Evolutionary conservation across 805 yeast species (phyloP).

Genomic region (Hanseniaspora meyeri): DNA sequence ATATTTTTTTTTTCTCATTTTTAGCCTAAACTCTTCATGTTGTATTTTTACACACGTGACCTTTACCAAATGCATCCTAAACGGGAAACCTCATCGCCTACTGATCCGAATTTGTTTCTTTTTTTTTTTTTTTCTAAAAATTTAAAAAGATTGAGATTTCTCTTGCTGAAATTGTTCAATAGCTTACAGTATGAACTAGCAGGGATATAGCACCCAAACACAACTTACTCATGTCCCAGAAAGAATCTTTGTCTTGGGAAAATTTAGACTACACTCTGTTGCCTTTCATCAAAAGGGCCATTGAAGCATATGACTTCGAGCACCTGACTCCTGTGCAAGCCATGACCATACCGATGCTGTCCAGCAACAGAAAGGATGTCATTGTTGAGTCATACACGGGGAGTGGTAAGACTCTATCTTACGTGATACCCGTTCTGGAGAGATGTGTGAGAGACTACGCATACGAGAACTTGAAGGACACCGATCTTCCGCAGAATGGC

Average conservation of each 20-base stretch:
- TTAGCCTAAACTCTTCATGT: too few species aligned
- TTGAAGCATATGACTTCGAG: slow-evolving; percentile 60
- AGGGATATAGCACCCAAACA: neutral
- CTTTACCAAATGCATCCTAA: neutral
- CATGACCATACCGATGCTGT: slow-evolving; percentile 73
- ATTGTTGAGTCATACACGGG: slow-evolving; percentile 97
- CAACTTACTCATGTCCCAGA: slow-evolving; percentile 20
- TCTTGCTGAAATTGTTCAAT: too few species aligned
- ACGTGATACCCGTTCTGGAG: slow-evolving; percentile 69
- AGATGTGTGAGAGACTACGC: slow-evolving; percentile 33
- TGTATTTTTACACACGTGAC: neutral
- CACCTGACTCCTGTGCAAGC: slow-evolving; percentile 97
- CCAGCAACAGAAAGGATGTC: slow-evolving; percentile 71
- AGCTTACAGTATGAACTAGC: neutral
- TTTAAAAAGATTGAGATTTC: too few species aligned
- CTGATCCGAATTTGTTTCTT: neutral
- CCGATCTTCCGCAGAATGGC: slow-evolving; percentile 24
- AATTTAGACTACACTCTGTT: slow-evolving; percentile 39
- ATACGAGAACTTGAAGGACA: slow-evolving; percentile 4
- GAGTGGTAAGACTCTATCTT: slow-evolving; percentile 94
- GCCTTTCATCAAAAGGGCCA: slow-evolving; percentile 61
- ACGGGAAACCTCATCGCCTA: neutral
- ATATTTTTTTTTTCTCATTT: too few species aligned
- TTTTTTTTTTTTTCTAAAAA: too few species aligned
- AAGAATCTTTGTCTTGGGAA: slow-evolving; percentile 49